Percentiles rank a stretch among this genome's conserved stretches.
phyloP scores from a whole-genome alignment of 768 basidiomycete species.

The Mycena rosella region DNA sequence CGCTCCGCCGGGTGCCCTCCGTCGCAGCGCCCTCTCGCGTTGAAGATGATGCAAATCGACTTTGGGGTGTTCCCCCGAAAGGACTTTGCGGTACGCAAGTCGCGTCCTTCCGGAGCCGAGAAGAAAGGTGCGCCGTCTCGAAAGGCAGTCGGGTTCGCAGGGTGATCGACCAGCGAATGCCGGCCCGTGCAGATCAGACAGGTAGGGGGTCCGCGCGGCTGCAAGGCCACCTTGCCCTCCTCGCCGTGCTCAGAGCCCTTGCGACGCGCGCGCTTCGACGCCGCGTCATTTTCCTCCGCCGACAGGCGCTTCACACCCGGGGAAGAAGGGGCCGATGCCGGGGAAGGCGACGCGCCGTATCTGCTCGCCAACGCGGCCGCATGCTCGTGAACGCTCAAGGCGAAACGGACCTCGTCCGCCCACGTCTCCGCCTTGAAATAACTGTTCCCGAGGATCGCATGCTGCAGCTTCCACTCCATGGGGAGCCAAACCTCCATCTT shows the following conservation, averaged over 20 bases:
- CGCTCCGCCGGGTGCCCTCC: too few species aligned
- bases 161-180: not conserved
- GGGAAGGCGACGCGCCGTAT: too few species aligned
- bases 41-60: too few species aligned
- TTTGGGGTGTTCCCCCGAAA: not conserved
- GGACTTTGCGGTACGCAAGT: not conserved
- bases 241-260: not conserved
- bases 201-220: not conserved
- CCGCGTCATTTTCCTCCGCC: not conserved
- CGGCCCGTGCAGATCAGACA: not conserved
- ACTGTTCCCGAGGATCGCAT: not conserved
- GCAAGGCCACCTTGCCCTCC: not conserved
- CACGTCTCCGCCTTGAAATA: not conserved
- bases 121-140: not conserved
- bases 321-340: not conserved
- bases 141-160: not conserved
- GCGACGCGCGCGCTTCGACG: not conserved
- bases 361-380: not conserved
- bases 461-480: not conserved
- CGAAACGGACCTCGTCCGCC: too few species aligned
- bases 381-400: not conserved
- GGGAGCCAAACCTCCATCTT: not conserved
- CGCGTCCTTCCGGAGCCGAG: not conserved
- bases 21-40: not conserved
- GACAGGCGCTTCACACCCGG: not conserved